Base-by-base conservation (phyloP, 345 rosid species). In the Balakata baccata region DNA sequence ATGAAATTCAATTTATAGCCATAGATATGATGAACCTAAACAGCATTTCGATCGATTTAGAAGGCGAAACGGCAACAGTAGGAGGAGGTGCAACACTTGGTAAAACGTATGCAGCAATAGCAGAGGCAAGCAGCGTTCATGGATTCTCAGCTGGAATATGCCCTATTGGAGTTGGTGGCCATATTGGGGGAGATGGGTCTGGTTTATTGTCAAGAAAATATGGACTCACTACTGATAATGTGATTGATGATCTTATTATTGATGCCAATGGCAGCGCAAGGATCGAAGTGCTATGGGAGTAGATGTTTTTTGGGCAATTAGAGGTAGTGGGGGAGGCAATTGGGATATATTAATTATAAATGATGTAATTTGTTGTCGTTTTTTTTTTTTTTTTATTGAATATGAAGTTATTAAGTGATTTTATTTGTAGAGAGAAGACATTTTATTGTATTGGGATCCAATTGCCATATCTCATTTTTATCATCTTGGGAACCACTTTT, bases 51-150 rank as follows among this genome's bases (percentile, higher is more conserved):
- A 70, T 79, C 3, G 68, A 79, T 23, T 6, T 69, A 29, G 66
- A 57, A 43, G 43, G 60, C 6, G 75, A 69, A 53, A 70, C 29
- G 0, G 78, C 75, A 3, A 39, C 70, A 74, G 74, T 79, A 4
- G 78, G 69, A 79, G 81, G 81, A 0, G 81, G 81, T 37, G 81
- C 81, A 23, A 79, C 81, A 0, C 81, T 79, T 38, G 81, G 81
- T 1, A 78, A 79, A 38, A 74, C 78, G 0, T 79, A 79, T 22
- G 14, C 56, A 0, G 78, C 75, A 0, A 70, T 79, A 12, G 74
- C 81, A 0, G 81, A 79, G 39, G 71, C 60, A 17, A 79, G 81
- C 37, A 49, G 49, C 1, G 22, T n/a, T 18, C 69, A 37, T n/a
- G 81, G 78, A 8, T 73, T 79, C 75, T 63, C 81, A 6, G 81